A percentile compares a stretch with the other conserved stretches of the same genome.
Evolutionary conservation across 371 early-diverging fungal genomes (phyloP).

Genomic region (Smittium culicis): DNA sequence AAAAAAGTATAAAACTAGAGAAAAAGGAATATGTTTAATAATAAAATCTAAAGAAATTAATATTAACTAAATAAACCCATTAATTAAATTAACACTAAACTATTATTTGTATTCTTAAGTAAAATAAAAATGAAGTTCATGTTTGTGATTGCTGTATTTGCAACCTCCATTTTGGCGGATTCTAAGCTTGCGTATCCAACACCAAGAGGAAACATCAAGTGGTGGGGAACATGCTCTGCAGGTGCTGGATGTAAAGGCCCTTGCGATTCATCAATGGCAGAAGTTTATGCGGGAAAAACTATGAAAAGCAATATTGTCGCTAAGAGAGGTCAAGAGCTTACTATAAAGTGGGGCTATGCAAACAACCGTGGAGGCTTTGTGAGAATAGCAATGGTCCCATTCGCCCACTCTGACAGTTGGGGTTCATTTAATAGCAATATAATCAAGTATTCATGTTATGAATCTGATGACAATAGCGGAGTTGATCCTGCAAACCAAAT

Average conservation of each 20-base stretch:
- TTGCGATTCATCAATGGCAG: slow-evolving; percentile 34
- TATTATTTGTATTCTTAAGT: no score
- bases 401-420: slow-evolving; percentile 37
- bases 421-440: slow-evolving; percentile 34
- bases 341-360: slow-evolving; percentile 35
- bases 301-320: slow-evolving; percentile 32
- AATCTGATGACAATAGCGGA: slow-evolving; percentile 37
- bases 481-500: slow-evolving; percentile 24
- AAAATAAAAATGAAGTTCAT: neutral
- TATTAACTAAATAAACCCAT: no score
- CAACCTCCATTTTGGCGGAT: neutral
- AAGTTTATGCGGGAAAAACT: slow-evolving; percentile 11
- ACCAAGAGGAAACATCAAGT: slow-evolving; percentile 17
- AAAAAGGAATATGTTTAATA: no score
- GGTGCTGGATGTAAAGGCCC: slow-evolving; percentile 41
- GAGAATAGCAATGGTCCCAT: slow-evolving; percentile 40
- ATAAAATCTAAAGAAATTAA: no score
- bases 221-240: slow-evolving; percentile 41
- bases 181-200: neutral
- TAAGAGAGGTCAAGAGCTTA: slow-evolving; percentile 35
- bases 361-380: slow-evolving; percentile 50
- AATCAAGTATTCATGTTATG: slow-evolving; percentile 41
- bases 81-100: no score
- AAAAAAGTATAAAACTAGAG: no score
- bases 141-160: neutral